Evolutionary conservation across 805 yeast species (phyloP).

Genomic region (Yamadazyma nakazawae): DNA sequence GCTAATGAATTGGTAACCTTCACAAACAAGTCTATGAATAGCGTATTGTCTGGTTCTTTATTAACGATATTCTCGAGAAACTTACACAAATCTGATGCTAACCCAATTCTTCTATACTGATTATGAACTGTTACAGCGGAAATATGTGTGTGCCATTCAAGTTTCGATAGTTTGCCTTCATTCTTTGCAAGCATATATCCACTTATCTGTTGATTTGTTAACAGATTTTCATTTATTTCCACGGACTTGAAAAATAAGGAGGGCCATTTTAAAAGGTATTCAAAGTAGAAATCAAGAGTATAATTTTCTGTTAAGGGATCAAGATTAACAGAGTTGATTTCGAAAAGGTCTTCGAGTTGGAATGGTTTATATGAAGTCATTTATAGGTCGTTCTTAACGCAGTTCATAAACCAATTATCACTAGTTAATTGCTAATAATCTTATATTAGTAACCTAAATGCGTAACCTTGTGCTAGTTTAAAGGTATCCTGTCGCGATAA

Average conservation of each 20-base stretch:
- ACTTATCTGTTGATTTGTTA: slow-evolving; percentile 28
- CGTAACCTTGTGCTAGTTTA: slow-evolving; percentile 1
- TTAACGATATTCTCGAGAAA: slow-evolving; percentile 69
- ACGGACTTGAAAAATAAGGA: slow-evolving; percentile 76
- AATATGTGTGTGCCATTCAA: slow-evolving; percentile 94
- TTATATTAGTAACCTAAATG: not conserved
- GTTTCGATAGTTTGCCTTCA: slow-evolving; percentile 65
- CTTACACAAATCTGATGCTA: slow-evolving; percentile 77
- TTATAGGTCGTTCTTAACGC: not conserved
- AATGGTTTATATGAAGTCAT: slow-evolving; percentile 92
- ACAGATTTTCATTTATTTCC: slow-evolving; percentile 27
- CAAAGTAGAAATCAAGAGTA: slow-evolving; percentile 76
- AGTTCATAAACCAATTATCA: not conserved
- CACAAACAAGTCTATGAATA: slow-evolving; percentile 89
- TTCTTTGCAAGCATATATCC: slow-evolving; percentile 96
- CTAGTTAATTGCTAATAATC: not conserved
- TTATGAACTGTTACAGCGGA: slow-evolving; percentile 92
- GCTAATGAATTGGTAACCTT: slow-evolving; percentile 82
- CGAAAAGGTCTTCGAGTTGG: slow-evolving; percentile 78
- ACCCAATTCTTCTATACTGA: slow-evolving; percentile 76
- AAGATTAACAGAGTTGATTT: slow-evolving; percentile 69
- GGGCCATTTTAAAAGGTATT: slow-evolving; percentile 86
- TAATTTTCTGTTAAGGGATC: slow-evolving; percentile 93
- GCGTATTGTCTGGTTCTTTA: slow-evolving; percentile 70
- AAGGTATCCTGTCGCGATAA: not conserved